These are phyloP conservation scores for Lactarius quietus DNA, from an alignment of 768 basidiomycete species.

Conservation along the genomic window DNA sequence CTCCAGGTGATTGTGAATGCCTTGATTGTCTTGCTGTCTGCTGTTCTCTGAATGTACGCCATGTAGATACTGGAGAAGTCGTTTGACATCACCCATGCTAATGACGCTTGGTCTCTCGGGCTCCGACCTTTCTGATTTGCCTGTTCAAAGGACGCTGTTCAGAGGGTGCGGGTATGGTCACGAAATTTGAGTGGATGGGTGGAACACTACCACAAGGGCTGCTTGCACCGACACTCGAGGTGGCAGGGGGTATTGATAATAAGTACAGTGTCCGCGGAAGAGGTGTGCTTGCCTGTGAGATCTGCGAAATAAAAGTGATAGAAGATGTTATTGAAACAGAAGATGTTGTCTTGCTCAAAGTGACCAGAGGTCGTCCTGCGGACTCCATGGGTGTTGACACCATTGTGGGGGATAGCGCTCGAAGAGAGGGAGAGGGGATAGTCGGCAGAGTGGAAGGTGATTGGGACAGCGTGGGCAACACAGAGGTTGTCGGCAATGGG, in stretches of 20 bases:
- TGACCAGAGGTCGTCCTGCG: slow-evolving; percentile 25
- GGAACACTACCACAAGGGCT: slow-evolving; percentile 48
- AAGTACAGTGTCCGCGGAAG: slow-evolving; percentile 36
- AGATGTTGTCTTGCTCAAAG: slow-evolving; percentile 35
- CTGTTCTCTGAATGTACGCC: slow-evolving; percentile 63
- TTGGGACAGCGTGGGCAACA: slow-evolving; percentile 33
- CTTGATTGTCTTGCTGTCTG: slow-evolving; percentile 60
- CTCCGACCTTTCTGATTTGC: background rate
- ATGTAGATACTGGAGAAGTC: slow-evolving; percentile 51
- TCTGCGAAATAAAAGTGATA: slow-evolving; percentile 28
- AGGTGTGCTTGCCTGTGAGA: slow-evolving; percentile 33
- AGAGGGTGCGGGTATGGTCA: slow-evolving; percentile 36
- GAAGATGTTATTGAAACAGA: slow-evolving; percentile 33
- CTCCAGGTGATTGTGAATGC: slow-evolving; percentile 58
- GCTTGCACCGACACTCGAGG: slow-evolving; percentile 46
- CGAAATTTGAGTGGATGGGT: slow-evolving; percentile 45
- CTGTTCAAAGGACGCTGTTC: background rate
- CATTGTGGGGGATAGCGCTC: slow-evolving; percentile 26
- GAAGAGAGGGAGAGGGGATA: slow-evolving; percentile 34
- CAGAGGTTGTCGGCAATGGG: slow-evolving; percentile 33
- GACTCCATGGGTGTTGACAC: slow-evolving; percentile 20
- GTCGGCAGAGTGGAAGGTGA: slow-evolving; percentile 31
- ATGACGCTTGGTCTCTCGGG: slow-evolving; percentile 38
- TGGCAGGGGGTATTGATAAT: slow-evolving; percentile 37
- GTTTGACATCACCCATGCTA: slow-evolving; percentile 50